Conservation (phyloP, 2,329 filamentous ascomycete species). For the Monosporascus ibericus region DNA sequence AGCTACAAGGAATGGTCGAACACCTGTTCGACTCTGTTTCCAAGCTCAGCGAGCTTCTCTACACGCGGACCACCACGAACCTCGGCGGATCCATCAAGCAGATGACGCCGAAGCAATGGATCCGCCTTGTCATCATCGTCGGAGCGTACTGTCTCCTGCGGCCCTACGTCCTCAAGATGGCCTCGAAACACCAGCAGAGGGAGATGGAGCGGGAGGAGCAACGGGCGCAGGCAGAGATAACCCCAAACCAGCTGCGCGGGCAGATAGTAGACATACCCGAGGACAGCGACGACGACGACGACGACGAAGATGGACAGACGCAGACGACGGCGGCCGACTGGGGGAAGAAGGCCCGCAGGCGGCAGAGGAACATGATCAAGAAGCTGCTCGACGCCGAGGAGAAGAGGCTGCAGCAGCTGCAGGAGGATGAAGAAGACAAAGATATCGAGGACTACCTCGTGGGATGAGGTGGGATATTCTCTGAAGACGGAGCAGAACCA, state of each 20-base stretch:
- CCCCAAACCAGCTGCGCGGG: slow-evolving; percentile 59
- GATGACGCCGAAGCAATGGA: slow-evolving; percentile 48
- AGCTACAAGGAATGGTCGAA: slow-evolving; percentile 23
- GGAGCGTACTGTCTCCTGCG: slow-evolving; percentile 69
- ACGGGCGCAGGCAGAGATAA: slow-evolving; percentile 45
- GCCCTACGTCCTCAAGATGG: slow-evolving; percentile 66
- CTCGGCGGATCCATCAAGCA: slow-evolving; percentile 40
- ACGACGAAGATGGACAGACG: slow-evolving; percentile 42
- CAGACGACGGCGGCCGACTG: slow-evolving; percentile 50
- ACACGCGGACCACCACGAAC: slow-evolving; percentile 40
- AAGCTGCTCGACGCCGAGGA: slow-evolving; percentile 59
- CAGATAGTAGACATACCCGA: slow-evolving; percentile 42
- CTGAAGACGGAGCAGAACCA: too few relatives aligned
- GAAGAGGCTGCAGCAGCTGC: slow-evolving; percentile 45
- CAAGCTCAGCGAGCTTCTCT: slow-evolving; percentile 21
- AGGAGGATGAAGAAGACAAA: slow-evolving; percentile 64
- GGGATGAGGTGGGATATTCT: slow-evolving; percentile 5
- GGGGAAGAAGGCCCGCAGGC: slow-evolving; percentile 64
- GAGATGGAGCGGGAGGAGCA: slow-evolving; percentile 54
- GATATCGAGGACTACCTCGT: slow-evolving; percentile 67
- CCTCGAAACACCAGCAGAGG: slow-evolving; percentile 56
- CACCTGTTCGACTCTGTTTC: slow-evolving; percentile 23
- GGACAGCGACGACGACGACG: slow-evolving; percentile 45
- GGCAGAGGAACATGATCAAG: slow-evolving; percentile 62
- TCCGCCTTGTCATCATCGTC: slow-evolving; percentile 66